phyloP scores from a whole-genome alignment of 768 basidiomycete genomes.

The Termitomyces sp. region DNA sequence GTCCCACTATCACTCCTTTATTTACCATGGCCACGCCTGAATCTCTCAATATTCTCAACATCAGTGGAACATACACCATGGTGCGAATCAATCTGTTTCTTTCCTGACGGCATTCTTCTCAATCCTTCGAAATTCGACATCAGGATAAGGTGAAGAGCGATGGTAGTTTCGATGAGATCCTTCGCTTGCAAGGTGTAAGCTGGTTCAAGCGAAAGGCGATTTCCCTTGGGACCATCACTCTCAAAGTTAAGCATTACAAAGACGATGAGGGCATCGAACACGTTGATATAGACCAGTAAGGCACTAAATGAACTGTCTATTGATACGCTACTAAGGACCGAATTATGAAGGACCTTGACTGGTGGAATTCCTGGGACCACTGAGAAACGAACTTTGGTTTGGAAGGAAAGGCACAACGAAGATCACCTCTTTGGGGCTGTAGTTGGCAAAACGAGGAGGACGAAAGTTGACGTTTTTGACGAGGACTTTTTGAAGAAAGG shows the following conservation, averaged over 20 bases:
- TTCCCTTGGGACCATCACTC: slow-evolving; percentile 46
- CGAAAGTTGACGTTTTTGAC: slow-evolving; percentile 39
- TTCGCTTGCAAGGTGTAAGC: slow-evolving; percentile 63
- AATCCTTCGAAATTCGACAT: not conserved
- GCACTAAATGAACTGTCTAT: not conserved
- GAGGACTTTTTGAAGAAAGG: slow-evolving; percentile 36
- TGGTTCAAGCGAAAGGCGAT: slow-evolving; percentile 71
- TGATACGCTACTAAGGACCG: not conserved
- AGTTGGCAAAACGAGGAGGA: slow-evolving; percentile 46
- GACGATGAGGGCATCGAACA: slow-evolving; percentile 54
- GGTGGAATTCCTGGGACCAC: slow-evolving; percentile 54
- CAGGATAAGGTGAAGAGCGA: slow-evolving; percentile 71
- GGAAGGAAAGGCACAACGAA: slow-evolving; percentile 44
- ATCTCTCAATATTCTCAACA: slow-evolving; percentile 50
- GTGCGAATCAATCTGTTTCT: slow-evolving; percentile 24
- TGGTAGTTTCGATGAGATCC: slow-evolving; percentile 48
- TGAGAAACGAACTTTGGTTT: slow-evolving; percentile 54
- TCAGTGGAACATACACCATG: slow-evolving; percentile 59
- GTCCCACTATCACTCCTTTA: not conserved
- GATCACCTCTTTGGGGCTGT: slow-evolving; percentile 62
- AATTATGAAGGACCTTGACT: slow-evolving; percentile 33
- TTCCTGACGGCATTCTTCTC: not conserved
- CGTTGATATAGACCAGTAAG: slow-evolving; percentile 56
- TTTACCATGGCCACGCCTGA: slow-evolving; percentile 60
- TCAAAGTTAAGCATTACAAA: slow-evolving; percentile 59